These are phyloP conservation scores for Quercus cerris DNA, from an alignment of 306 rosid species.

Conservation along the genomic window DNA sequence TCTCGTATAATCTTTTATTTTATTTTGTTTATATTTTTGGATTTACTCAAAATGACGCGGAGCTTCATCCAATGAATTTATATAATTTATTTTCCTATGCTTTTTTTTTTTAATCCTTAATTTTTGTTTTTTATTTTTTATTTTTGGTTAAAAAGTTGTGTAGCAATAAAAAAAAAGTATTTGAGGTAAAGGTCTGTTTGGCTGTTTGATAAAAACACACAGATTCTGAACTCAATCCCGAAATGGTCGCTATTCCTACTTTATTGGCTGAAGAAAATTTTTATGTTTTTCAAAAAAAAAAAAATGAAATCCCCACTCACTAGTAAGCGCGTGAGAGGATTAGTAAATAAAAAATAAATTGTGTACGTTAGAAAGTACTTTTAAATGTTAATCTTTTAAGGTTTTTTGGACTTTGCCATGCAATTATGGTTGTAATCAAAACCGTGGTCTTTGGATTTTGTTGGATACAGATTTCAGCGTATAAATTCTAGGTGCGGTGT, in stretches of 20 bases:
- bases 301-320: background rate
- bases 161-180: background rate
- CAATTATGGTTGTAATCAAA: too few species aligned
- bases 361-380: background rate
- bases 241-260: constrained; percentile 27
- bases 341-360: too few species aligned
- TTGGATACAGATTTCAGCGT: background rate
- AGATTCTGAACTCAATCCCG: constrained; percentile 47
- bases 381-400: too few species aligned
- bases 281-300: background rate
- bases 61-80: constrained; percentile 16
- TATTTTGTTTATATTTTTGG: background rate
- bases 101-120: too few species aligned
- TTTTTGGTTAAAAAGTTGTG: too few species aligned
- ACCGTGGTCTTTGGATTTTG: background rate
- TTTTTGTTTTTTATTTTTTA: background rate
- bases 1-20: background rate
- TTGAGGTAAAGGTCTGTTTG: constrained; percentile 9
- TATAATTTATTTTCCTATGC: background rate
- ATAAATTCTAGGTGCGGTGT: background rate
- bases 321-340: background rate
- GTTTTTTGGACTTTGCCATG: too few species aligned
- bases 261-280: background rate
- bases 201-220: constrained; percentile 12
- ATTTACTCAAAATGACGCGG: constrained; percentile 13